Base-by-base conservation (phyloP, 2,329 filamentous ascomycete species). In the Didymella segeticola region DNA sequence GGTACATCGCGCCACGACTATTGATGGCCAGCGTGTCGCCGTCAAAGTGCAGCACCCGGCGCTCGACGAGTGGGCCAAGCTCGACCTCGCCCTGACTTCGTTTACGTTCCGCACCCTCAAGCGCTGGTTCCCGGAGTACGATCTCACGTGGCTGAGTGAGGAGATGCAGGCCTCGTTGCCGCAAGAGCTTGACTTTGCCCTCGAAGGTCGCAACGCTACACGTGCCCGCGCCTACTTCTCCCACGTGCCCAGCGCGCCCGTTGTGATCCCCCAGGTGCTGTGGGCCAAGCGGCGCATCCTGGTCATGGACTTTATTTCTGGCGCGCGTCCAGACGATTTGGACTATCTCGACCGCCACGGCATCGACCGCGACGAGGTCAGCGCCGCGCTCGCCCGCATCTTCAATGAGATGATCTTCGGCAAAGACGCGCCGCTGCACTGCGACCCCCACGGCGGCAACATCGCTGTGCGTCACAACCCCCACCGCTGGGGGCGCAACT, bases 391-490 rank as follows among this genome's bases (percentile, higher is more conserved):
- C 4, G 89, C 95, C 0, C 87, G 88, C 54, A 91, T 99, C 54
- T 99, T 99, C 83, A 99, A 99, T 79, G 93, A 98, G 73, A 99
- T 99, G 95, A 97, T 99, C 63, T 99, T 99, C 63, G 93, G 93
- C 42, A 85, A 88, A 46, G 84, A 88, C 54, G 93, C 93, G 0
- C 92, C 95, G 0, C 79, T 99, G 31, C 95, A 99, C 78, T 99
- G 95, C 77, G 95, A 99, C 71, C 95, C 95, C 0, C 95, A 99
- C 70, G 95, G 93, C 41, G 95, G 95, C 38, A 99, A 99, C 70
- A 89, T 99, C 49, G 93, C 95, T 19, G 91, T 99, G 57, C 87
- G 93, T 34, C 87, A 90, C 72, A 95, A 93, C 68, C 73, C 82
- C 4, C 77, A 74, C 14, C 81, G 84, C 29, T 79, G 82, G 31